phyloP scores from a whole-genome alignment of 306 rosid genomes.

The Lablab purpureus region DNA sequence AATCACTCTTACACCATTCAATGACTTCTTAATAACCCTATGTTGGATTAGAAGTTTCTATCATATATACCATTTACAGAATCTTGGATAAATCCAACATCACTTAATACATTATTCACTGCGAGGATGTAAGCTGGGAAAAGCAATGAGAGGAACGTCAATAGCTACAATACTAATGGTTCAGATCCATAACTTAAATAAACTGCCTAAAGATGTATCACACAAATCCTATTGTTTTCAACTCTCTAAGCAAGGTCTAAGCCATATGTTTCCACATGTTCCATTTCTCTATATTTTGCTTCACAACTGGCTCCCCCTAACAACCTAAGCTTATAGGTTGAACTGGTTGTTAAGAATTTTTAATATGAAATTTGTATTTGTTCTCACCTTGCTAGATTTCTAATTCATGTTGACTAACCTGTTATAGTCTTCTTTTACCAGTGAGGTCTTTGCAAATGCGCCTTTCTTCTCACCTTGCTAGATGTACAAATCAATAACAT shows the following conservation, averaged over 20 bases:
- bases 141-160: not conserved
- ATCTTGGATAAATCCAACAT: not conserved
- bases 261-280: not conserved
- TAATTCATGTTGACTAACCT: constrained; percentile 45
- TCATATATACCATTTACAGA: not conserved
- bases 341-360: not conserved
- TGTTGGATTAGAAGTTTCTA: not conserved
- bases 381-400: constrained; percentile 30
- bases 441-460: constrained; percentile 88
- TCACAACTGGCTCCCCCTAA: not conserved
- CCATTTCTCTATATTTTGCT: not conserved
- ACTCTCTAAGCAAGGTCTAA: not conserved
- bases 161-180: not conserved
- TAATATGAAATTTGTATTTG: constrained; percentile 1
- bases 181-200: not conserved
- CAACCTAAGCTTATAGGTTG: constrained; percentile 1
- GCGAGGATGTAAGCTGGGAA: not conserved
- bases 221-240: not conserved
- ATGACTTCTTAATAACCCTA: not conserved
- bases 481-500: not conserved
- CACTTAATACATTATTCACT: not conserved
- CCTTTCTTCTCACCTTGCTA: constrained; percentile 61
- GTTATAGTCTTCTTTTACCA: constrained; percentile 49
- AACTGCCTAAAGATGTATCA: not conserved
- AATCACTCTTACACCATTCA: not conserved